Evolutionary conservation across 1,284 basidiomycete genomes (phyloP).

Genomic region (Earliella scabrosa): DNA sequence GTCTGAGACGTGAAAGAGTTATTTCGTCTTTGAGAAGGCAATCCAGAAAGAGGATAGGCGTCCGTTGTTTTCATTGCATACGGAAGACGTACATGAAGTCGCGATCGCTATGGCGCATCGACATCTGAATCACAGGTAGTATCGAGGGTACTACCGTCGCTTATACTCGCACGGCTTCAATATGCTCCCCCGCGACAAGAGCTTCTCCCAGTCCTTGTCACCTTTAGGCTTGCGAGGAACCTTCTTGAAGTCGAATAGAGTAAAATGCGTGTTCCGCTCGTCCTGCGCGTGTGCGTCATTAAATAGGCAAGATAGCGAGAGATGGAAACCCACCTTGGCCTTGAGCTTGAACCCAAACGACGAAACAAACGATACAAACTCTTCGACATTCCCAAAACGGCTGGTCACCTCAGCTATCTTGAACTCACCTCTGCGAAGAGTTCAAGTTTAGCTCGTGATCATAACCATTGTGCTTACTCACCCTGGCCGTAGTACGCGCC

Average conservation of each 20-base stretch:
- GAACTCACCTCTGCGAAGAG: conserved; percentile 72
- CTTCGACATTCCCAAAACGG: conserved; percentile 75
- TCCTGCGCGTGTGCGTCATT: conserved; percentile 52
- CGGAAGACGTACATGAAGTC: not conserved
- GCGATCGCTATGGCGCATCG: not conserved
- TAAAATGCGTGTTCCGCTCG: conserved; percentile 87
- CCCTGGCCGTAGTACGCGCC: conserved; percentile 83
- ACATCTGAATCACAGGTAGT: too few relatives aligned
- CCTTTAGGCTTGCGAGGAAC: conserved; percentile 48
- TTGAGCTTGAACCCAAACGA: conserved; percentile 83
- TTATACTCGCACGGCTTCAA: conserved; percentile 98
- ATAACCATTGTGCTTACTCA: conserved; percentile 57
- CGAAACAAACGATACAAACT: conserved; percentile 75
- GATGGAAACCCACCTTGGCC: conserved; percentile 60
- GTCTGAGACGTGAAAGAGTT: too few relatives aligned
- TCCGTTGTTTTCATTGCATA: too few relatives aligned
- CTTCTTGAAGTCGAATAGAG: conserved; percentile 86
- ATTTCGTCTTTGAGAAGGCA: too few relatives aligned
- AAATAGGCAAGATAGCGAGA: conserved; percentile 1
- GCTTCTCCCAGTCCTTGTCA: conserved; percentile 66
- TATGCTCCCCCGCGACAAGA: conserved; percentile 63
- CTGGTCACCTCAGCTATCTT: conserved; percentile 97
- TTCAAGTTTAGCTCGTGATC: too few relatives aligned
- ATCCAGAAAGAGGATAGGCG: too few relatives aligned
- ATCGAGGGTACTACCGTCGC: conserved; percentile 58